Base-by-base conservation (phyloP, 2,329 filamentous ascomycete genomes). In the Dactylellina cionopaga region DNA sequence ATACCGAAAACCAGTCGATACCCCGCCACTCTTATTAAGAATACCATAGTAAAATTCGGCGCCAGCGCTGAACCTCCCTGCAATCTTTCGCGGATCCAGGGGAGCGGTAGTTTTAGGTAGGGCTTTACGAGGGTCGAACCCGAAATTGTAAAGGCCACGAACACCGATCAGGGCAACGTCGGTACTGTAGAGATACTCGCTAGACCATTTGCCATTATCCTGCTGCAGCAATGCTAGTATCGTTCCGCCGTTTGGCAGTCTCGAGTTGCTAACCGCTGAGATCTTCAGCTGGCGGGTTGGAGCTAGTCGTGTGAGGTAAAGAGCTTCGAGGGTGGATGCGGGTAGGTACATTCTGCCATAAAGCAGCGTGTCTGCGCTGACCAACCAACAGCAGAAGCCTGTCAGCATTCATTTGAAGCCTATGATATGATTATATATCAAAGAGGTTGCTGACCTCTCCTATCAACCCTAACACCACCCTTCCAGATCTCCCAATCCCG, bases 1-100 rank as follows among this genome's bases (percentile, higher is more conserved):
- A 80, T 98, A 99, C 52, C 95, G 88, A 49, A 92, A 84, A 5
- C 93, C 95, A 6, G 96, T 87, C 74, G 92, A 96, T 79, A 97
- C 87, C 47, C 95, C 95, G 51, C 94, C 92, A 19, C 92, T 92
- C 79, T 97, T 97, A 80, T 97, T 98, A 69, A 97, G 82, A 0
- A 93, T 90, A 19, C 94, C 95, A 82, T 99, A 99, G 82, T 98
- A 99, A 33, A 96, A 84, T 81, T 99, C 95, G 62, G 89, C 94
- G 33, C 95, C 95, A 2, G 92, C 91, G 78, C 92, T 96, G 79
- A 98, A 92, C 17, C 94, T 88, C 6, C 91, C 93, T 82, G 88
- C 90, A 68, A 89, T 87, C 76, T 85, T 86, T 78, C 90, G 88
- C 39, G 52, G 19, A 47, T 58, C 59, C 11, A 37, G 39, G 43